Evolutionary conservation across 352 stramenopile genomes (phyloP).

Genomic region (Phytophthora palmivora): DNA sequence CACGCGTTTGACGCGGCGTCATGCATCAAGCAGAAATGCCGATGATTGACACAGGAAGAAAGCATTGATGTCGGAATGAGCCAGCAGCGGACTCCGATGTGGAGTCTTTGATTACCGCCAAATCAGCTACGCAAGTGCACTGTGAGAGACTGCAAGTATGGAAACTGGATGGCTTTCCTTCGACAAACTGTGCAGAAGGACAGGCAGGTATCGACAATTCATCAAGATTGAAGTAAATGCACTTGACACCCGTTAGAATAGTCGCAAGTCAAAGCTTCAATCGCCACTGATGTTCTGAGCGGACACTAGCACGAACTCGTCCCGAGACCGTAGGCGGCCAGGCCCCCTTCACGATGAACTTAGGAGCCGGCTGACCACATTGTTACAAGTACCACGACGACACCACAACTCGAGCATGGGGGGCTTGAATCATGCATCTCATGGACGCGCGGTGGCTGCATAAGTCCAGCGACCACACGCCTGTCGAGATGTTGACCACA

Average conservation of each 20-base stretch:
- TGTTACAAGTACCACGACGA: constrained; percentile 20
- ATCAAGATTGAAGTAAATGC: constrained; percentile 13
- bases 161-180: constrained; percentile 17
- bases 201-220: constrained; percentile 36
- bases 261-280: not conserved
- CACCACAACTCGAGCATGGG: constrained; percentile 13
- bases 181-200: constrained; percentile 1
- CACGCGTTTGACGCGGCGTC: not conserved
- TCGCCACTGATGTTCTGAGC: constrained; percentile 3
- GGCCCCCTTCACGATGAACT: not conserved
- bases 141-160: constrained; percentile 5
- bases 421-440: constrained; percentile 6
- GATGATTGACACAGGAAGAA: not conserved
- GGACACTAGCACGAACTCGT: constrained; percentile 6
- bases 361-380: constrained; percentile 25
- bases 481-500: constrained; percentile 14
- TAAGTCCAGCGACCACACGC: constrained; percentile 23
- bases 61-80: constrained; percentile 14
- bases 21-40: not conserved
- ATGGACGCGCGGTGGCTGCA: constrained; percentile 8
- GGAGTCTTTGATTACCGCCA: constrained; percentile 15
- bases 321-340: not conserved
- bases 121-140: constrained; percentile 29
- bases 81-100: constrained; percentile 1
- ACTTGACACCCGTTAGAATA: not conserved